Base-by-base conservation (phyloP, 495 filamentous ascomycete species). In the Hyaloscypha bicolor region DNA sequence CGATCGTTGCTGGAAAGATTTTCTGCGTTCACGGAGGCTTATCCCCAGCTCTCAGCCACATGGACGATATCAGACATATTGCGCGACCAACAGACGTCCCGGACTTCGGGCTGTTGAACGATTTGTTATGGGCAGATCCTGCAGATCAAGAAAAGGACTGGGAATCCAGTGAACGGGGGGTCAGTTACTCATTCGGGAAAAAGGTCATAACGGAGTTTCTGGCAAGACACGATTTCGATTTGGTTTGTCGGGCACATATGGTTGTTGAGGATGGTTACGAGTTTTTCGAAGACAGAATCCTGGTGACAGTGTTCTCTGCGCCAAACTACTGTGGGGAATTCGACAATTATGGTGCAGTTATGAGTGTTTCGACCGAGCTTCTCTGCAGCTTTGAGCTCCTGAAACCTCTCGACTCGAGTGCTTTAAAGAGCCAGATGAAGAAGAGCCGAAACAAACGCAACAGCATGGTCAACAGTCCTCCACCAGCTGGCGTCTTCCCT, bases 271-370 rank as follows among this genome's bases (percentile, higher is more conserved):
- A 99, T 79, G 95, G 95, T 16, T 99, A 99, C 79, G 95, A 99
- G 72, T 99, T 99, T 78, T 99, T 97, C 75, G 95, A 91, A 60
- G 95, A 99, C 72, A 87, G 95, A 52, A 91, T 97, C 64, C 79
- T 99, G 32, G 95, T 99, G 60, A 99, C 95, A 1, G 95, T 99
- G 11, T 99, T 99, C 74, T 97, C 93, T 62, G 95, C 95, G 31
- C 95, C 95, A 29, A 99, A 99, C 73, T 99, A 99, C 75, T 99
- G 95, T 74, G 95, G 95, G 68, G 95, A 99, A 79, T 99, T 99
- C 73, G 95, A 99, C 75, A 99, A 99, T 64, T 98, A 95, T 93
- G 95, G 95, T 19, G 95, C 95, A 55, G 93, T 98, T 66, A 99
- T 99, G 95, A 96, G 94, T 11, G 95, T 99, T 16, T 96, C 93